Percentiles rank a stretch among this genome's conserved stretches.
Evolutionary conservation across 495 filamentous ascomycete species (phyloP).

Genomic region (Trichoderma reesei): DNA sequence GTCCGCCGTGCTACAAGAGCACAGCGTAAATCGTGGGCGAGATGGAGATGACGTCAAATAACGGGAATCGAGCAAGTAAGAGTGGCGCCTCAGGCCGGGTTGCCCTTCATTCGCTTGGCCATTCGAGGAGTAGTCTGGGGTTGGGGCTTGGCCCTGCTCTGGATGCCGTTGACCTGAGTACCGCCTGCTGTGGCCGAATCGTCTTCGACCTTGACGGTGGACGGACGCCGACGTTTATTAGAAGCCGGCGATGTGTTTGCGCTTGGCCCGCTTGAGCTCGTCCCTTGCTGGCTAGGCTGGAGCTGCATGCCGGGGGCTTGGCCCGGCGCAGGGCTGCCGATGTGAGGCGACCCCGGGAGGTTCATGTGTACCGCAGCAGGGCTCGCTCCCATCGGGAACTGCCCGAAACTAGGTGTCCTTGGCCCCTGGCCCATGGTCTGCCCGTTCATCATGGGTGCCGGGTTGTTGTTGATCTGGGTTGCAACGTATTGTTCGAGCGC

Average conservation of each 20-base stretch:
- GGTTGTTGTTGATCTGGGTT: conserved; percentile 25
- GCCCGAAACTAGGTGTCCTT: conserved; percentile 38
- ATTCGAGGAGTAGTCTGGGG: conserved; percentile 41
- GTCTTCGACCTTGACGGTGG: conserved; percentile 66
- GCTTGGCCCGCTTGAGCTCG: conserved; percentile 59
- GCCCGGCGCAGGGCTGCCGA: conserved; percentile 47
- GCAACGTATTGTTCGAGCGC: conserved; percentile 53
- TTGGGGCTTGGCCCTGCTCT: conserved; percentile 31
- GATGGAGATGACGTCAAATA: background rate
- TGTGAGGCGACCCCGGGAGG: conserved; percentile 51
- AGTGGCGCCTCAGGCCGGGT: conserved; percentile 20
- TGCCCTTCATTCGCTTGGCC: conserved; percentile 35
- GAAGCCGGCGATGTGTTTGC: conserved; percentile 79
- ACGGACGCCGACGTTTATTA: conserved; percentile 67
- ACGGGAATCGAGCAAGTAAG: background rate
- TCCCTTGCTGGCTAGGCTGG: conserved; percentile 64
- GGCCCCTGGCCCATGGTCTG: conserved; percentile 23
- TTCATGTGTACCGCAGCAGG: conserved; percentile 45
- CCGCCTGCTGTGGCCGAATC: conserved; percentile 40
- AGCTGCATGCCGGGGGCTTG: conserved; percentile 58
- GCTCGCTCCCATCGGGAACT: conserved; percentile 45
- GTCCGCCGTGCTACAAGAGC: conserved; percentile 4
- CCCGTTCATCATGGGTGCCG: conserved; percentile 29
- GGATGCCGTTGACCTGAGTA: conserved; percentile 37
- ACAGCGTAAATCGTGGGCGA: background rate